These are phyloP conservation scores for Aspergillus cavernicola DNA, from an alignment of 495 filamentous ascomycete species.

Conservation along the genomic window DNA sequence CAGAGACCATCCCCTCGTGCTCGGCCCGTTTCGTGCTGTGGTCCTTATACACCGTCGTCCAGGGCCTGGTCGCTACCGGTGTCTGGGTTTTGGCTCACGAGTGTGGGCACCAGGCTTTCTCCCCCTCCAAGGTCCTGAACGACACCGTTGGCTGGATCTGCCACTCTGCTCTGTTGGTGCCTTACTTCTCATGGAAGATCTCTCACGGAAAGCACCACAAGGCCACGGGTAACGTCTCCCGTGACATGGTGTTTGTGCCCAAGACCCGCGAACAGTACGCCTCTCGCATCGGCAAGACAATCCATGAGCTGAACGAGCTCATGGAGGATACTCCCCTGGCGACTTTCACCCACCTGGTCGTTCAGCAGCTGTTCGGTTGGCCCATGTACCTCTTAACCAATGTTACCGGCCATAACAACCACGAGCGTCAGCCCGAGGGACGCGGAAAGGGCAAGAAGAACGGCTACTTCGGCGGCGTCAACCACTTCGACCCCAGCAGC, in stretches of 20 bases:
- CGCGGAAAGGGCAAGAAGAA: conserved; percentile 87
- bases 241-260: conserved; percentile 97
- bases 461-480: conserved; percentile 75
- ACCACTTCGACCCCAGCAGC: conserved; percentile 87
- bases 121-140: conserved; percentile 72
- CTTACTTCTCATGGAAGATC: conserved; percentile 92
- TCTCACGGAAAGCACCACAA: conserved; percentile 94
- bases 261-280: conserved; percentile 76
- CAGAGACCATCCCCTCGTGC: conserved; percentile 54
- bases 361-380: conserved; percentile 90
- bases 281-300: conserved; percentile 60
- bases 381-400: conserved; percentile 77
- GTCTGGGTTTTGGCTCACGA: conserved; percentile 72
- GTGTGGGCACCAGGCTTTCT: conserved; percentile 78
- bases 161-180: conserved; percentile 77
- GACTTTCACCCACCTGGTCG: conserved; percentile 66
- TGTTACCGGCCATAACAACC: conserved; percentile 91
- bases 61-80: conserved; percentile 64
- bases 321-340: conserved; percentile 91
- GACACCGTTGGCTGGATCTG: conserved; percentile 83
- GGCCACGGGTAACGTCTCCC: conserved; percentile 90
- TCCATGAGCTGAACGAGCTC: conserved; percentile 80
- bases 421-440: conserved; percentile 79
- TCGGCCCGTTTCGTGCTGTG: conserved; percentile 48
- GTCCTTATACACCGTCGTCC: conserved; percentile 60